These are phyloP conservation scores for Crithidia expoeki DNA, from an alignment of 208 protist genomes.

Conservation along the genomic window DNA sequence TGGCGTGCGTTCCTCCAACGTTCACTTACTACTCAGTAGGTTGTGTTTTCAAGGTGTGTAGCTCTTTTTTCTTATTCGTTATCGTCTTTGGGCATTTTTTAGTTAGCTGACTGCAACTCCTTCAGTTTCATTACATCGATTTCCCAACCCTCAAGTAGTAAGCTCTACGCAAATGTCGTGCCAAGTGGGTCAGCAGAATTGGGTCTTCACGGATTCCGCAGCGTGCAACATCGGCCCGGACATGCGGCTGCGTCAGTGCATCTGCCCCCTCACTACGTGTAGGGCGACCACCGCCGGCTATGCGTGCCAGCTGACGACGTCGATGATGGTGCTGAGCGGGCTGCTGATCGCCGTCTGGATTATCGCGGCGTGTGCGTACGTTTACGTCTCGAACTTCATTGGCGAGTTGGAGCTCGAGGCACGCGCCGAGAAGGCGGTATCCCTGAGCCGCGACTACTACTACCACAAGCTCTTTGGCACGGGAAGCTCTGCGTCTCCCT, in stretches of 20 bases:
- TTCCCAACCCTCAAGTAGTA: background rate
- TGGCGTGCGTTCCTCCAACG: too few species aligned
- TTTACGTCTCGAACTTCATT: slow-evolving; percentile 66
- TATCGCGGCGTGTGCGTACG: slow-evolving; percentile 59
- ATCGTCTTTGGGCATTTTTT: too few species aligned
- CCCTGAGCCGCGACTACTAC: slow-evolving; percentile 64
- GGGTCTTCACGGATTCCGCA: slow-evolving; percentile 80
- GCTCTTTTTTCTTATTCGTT: too few species aligned
- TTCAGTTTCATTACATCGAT: too few species aligned
- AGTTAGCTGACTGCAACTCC: too few species aligned
- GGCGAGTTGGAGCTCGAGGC: slow-evolving; percentile 46
- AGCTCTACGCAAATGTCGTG: slow-evolving; percentile 35
- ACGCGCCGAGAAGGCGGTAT: slow-evolving; percentile 27
- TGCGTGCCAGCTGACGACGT: slow-evolving; percentile 60
- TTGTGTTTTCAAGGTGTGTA: too few species aligned
- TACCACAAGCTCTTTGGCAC: slow-evolving; percentile 80
- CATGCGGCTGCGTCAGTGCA: slow-evolving; percentile 66
- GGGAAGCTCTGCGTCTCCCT: slow-evolving; percentile 13
- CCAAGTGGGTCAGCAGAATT: slow-evolving; percentile 44
- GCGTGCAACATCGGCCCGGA: slow-evolving; percentile 71
- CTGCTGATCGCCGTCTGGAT: slow-evolving; percentile 73
- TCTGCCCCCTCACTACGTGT: slow-evolving; percentile 82
- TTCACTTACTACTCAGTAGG: too few species aligned
- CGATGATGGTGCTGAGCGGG: slow-evolving; percentile 58
- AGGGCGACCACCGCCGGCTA: slow-evolving; percentile 37